Conservation (phyloP, 1,284 basidiomycete species). For the Rhodotorula mucilaginosa region DNA sequence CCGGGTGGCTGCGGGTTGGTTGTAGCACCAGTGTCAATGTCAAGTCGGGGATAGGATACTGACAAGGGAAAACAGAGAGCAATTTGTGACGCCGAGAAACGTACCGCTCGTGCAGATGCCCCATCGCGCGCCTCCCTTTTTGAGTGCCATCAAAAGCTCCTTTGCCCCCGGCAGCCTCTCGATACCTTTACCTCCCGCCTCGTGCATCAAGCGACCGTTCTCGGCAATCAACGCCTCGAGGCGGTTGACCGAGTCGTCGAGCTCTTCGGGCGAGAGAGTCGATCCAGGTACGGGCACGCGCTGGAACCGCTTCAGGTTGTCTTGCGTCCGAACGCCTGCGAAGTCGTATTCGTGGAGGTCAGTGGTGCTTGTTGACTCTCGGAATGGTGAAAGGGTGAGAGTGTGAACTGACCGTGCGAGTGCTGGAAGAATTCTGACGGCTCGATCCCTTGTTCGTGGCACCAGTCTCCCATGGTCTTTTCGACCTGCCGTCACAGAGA, state of each 20-base stretch:
- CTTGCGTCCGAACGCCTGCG: slow-evolving; percentile 36
- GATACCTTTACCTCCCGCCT: slow-evolving; percentile 32
- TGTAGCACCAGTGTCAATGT: neutral
- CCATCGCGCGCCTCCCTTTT: slow-evolving; percentile 32
- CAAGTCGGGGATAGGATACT: neutral
- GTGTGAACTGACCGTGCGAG: slow-evolving; percentile 20
- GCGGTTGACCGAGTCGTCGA: slow-evolving; percentile 22
- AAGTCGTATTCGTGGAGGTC: neutral
- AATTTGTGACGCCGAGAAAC: neutral
- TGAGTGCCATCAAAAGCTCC: slow-evolving; percentile 17
- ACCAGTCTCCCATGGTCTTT: slow-evolving; percentile 31
- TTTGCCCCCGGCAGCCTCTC: slow-evolving; percentile 21
- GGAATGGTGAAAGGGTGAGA: neutral
- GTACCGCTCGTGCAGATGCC: slow-evolving; percentile 40
- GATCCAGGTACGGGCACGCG: slow-evolving; percentile 25
- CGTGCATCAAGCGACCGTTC: slow-evolving; percentile 28
- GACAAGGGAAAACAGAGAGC: no score
- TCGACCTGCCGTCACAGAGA: slow-evolving; percentile 18
- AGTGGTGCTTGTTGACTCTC: neutral
- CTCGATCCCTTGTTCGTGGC: slow-evolving; percentile 27
- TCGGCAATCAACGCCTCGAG: slow-evolving; percentile 41
- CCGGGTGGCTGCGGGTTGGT: slow-evolving; percentile 29
- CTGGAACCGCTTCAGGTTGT: slow-evolving; percentile 39
- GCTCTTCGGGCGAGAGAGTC: slow-evolving; percentile 28
- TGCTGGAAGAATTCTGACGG: slow-evolving; percentile 34